Percentiles rank a stretch among this genome's conserved stretches.
Conservation (phyloP, 1,139 yeast species). For the Candida smagusa region DNA sequence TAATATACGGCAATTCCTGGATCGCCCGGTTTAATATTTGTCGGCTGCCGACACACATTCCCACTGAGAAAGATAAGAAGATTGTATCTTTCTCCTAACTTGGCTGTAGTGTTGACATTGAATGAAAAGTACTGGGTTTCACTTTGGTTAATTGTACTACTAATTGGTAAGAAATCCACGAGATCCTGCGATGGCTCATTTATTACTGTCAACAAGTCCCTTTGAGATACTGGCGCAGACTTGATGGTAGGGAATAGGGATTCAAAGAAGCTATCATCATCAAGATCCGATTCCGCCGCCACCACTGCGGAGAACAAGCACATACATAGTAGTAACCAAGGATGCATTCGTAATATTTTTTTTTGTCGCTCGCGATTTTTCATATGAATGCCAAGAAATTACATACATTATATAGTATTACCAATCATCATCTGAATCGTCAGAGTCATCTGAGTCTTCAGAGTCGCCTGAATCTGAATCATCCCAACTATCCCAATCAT, state of each 20-base stretch:
- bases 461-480: no score
- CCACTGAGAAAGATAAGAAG: constrained; percentile 58
- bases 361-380: no score
- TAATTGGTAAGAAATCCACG: constrained; percentile 47
- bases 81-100: constrained; percentile 49
- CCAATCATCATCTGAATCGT: no score
- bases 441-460: no score
- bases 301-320: no score
- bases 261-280: no score
- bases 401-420: no score
- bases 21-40: constrained; percentile 21
- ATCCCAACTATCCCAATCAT: no score
- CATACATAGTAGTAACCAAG: no score
- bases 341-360: no score
- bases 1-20: constrained; percentile 48
- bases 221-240: constrained; percentile 12
- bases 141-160: constrained; percentile 35
- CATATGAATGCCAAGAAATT: no score
- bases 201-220: constrained; percentile 12
- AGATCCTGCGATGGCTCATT: constrained; percentile 1
- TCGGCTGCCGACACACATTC: constrained; percentile 53
- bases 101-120: constrained; percentile 42
- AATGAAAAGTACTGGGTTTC: constrained; percentile 44
- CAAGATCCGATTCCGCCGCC: no score
- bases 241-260: neutral